Base-by-base conservation (phyloP, 2,329 filamentous ascomycete species). In the Apiospora rasikravindrae region DNA sequence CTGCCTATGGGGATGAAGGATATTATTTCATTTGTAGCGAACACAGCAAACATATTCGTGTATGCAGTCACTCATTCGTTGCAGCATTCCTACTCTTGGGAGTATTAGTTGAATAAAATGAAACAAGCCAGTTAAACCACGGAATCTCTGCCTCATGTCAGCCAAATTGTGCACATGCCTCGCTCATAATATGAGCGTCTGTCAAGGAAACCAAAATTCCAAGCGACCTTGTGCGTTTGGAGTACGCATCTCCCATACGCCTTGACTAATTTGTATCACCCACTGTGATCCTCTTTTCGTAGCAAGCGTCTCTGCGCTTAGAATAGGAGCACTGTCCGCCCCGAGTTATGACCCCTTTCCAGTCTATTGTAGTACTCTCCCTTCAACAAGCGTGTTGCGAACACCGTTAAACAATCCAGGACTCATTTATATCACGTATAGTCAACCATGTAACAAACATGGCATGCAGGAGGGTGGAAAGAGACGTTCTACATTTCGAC, bases 401-500 rank as follows among this genome's bases (percentile, higher is more conserved):
- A 37, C 37, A n/a, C 8, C 37, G 37, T 4, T n/a, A 19, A n/a
- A 11, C 1, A n/a, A 11, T 22, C 10, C 53, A 11, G 37, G 1
- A 40, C 8, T n/a, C 29, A n/a, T 64, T 11, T 1, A 10, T 22
- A 16, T 64, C 33, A 64, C 33, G 8, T 13, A 24, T 14, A 2
- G 11, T 10, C 33, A 14, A n/a, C 4, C 4, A n/a, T n/a, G 1
- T 14, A 37, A 0, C 19, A 29, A 37, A 7, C 8, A n/a, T 64
- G 5, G 10, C n/a, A 40, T 40, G 22, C 4, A 64, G 57, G 22
- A 64, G 33, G 57, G 33, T 24, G 57, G 29, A 40, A 64, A 64
- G 57, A 64, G 57, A 64, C 57, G 53, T 37, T 64, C 57, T 40
- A 64, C 57, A 64, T 64, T 64, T 22, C 57, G 22, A 64, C 57